phyloP scores from a whole-genome alignment of 208 protist genomes.

The Trypanosoma caninum region DNA sequence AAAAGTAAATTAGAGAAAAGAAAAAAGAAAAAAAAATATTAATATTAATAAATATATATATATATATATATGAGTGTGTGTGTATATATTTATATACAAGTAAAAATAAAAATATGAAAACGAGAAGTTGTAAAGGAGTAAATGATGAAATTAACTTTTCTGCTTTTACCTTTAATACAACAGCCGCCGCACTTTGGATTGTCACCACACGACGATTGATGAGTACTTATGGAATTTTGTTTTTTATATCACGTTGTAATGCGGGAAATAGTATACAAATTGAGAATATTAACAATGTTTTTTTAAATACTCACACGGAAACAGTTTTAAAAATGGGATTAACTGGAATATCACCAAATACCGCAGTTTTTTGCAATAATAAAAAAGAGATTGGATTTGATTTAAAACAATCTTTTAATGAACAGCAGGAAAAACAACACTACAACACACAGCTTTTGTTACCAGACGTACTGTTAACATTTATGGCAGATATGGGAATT shows the following conservation, averaged over 20 bases:
- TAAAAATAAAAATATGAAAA: no score
- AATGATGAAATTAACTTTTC: background rate
- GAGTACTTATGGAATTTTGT: slow-evolving; percentile 4
- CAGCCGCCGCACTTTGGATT: background rate
- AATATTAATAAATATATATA: no score
- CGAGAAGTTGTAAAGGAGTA: background rate
- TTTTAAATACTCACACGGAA: background rate
- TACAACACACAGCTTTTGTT: background rate
- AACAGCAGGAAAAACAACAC: background rate
- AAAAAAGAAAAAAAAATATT: background rate
- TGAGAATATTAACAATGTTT: background rate
- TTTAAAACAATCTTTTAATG: background rate
- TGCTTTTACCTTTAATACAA: background rate
- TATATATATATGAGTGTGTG: background rate
- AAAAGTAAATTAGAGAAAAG: background rate
- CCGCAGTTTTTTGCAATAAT: background rate
- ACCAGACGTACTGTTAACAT: background rate
- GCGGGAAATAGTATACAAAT: no score
- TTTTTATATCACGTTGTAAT: slow-evolving; percentile 3
- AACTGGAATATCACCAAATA: background rate
- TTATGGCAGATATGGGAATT: slow-evolving; percentile 15
- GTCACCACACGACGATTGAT: background rate
- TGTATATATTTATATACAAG: background rate
- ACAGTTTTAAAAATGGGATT: no score
- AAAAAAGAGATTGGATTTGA: background rate